Percentiles rank a stretch among this genome's conserved stretches.
Conservation (phyloP, 768 basidiomycete species). For the Podaxis pistillaris region DNA sequence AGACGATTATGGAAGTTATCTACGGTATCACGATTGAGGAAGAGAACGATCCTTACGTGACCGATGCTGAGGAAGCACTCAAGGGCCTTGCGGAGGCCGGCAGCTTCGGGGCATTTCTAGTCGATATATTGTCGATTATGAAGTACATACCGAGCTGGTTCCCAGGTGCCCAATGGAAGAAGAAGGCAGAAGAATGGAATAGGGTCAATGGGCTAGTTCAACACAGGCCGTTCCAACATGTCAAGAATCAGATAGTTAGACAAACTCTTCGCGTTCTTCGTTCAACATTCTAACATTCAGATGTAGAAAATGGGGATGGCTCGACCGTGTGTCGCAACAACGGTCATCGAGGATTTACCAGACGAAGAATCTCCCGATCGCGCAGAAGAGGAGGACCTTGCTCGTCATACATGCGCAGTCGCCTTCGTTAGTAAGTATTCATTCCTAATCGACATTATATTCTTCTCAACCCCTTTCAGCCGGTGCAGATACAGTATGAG, state of each 20-base stretch:
- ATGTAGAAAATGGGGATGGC: conserved; percentile 2
- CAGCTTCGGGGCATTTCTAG: conserved; percentile 24
- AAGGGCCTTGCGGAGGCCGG: conserved; percentile 28
- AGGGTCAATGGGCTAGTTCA: not conserved
- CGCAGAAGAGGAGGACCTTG: conserved; percentile 3
- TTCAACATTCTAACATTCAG: not conserved
- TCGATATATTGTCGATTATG: not conserved
- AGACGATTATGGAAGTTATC: conserved; percentile 33
- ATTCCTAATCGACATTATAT: not conserved
- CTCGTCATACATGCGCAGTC: conserved; percentile 2
- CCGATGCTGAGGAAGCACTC: conserved; percentile 30
- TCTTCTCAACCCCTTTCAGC: not conserved
- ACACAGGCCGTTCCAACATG: not conserved
- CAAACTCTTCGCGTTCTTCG: not conserved
- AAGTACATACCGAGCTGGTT: conserved; percentile 1
- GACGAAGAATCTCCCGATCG: conserved; percentile 7
- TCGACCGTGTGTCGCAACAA: conserved; percentile 8
- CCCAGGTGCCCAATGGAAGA: not conserved
- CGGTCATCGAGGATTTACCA: conserved; percentile 5
- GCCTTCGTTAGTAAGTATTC: conserved; percentile 11
- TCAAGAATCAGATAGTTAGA: conserved; percentile 3
- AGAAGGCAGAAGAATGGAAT: not conserved
- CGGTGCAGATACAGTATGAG: conserved; percentile 15
- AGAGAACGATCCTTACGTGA: conserved; percentile 32
- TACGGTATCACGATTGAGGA: conserved; percentile 34